Base-by-base conservation (phyloP, 2,329 filamentous ascomycete genomes). In the Trichoderma hamatum region DNA sequence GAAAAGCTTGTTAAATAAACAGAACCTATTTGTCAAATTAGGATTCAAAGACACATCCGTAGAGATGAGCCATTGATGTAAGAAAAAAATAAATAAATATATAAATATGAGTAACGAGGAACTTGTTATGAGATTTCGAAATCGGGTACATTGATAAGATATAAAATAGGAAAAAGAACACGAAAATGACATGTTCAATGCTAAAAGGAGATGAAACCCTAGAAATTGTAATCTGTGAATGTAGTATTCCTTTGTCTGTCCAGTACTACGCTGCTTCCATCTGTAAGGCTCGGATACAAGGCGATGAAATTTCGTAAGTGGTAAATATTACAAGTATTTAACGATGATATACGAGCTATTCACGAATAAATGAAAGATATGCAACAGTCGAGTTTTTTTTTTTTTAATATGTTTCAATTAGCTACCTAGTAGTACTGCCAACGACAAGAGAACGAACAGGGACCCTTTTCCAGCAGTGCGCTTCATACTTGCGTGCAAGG, bases 1-100 rank as follows among this genome's bases (percentile, higher is more conserved):
- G 87, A 89, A 78, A 79, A 81, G 75, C 76, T 77, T 65, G 80
- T 71, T 30, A 72, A 72, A 63, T 77, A 70, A 49, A 34, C 5
- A 1, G 24, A 55, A 21, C 19, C 14, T 39, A 2, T 3, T 7
- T 52, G 4, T 3, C 14, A 30, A 64, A 26, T 6, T n/a, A 32
- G 21, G 26, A 52, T 11, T n/a, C 2, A 46, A 60, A 14, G 26
- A 30, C 24, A 55, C 43, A 30, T 26, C 24, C 19, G 2, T 30
- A 32, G 5, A 21, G 24, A 11, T 46, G 19, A 16, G 26, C 7
- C 11, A 14, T 56, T 56, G 19, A 56, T 34, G 14, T 24, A 13
- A 4, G 2, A 30, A 56, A 3, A 55, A 30, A 43, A 43, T n/a
- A 28, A 63, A 39, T 6, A 43, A n/a, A n/a, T 43, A 43, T 19